Percentiles rank a stretch among this genome's conserved stretches.
phyloP scores from a whole-genome alignment of 179 eudicot genomes.

The Kewa caespitosa region DNA sequence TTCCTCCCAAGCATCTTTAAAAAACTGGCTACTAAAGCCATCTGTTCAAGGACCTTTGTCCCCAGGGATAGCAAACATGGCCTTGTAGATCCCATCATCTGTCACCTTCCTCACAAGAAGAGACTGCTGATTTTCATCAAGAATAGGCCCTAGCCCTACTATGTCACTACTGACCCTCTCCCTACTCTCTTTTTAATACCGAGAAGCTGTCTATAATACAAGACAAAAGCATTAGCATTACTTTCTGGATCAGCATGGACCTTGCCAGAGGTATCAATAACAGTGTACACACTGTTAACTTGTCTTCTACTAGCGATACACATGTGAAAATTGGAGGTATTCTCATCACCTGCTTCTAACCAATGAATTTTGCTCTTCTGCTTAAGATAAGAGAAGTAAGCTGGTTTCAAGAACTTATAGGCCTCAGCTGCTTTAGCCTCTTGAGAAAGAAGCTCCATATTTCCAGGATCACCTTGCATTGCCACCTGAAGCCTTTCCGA shows the following conservation, averaged over 20 bases:
- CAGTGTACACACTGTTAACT: not conserved
- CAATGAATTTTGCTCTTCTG: not conserved
- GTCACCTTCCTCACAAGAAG: no score
- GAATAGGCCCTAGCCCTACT: not conserved
- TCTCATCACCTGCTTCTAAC: not conserved
- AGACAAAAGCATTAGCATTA: not conserved
- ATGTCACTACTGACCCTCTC: not conserved
- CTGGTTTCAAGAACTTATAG: not conserved
- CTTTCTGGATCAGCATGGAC: not conserved
- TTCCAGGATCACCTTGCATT: not conserved
- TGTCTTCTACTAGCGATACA: not conserved
- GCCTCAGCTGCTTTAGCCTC: not conserved
- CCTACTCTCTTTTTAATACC: not conserved
- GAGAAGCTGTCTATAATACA: not conserved
- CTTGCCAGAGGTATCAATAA: not conserved
- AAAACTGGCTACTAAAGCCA: not conserved
- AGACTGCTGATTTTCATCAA: not conserved
- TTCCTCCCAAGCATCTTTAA: not conserved
- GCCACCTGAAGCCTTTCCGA: not conserved
- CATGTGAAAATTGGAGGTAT: not conserved
- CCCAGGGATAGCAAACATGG: not conserved
- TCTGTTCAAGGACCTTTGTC: conserved; percentile 12
- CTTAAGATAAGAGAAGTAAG: not conserved
- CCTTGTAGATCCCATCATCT: not conserved
- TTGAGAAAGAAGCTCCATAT: not conserved